Evolutionary conservation across 1,284 basidiomycete species (phyloP).

Genomic region (Sporisorium scitamineum): DNA sequence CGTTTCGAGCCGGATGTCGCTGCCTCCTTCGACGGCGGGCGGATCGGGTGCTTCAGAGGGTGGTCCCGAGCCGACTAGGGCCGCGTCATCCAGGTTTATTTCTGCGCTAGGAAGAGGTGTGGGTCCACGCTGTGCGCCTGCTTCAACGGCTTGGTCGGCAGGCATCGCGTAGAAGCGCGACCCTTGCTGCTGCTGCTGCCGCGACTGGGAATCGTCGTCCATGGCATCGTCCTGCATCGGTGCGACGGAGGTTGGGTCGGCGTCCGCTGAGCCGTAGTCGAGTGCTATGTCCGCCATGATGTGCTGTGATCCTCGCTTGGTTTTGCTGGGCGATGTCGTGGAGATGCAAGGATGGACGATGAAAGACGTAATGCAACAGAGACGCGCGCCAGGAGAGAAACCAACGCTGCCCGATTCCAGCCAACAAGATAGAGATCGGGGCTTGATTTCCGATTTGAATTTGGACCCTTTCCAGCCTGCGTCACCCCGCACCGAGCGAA

Average conservation of each 20-base stretch:
- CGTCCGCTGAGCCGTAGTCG: conserved; percentile 41
- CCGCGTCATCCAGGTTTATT: conserved; percentile 19
- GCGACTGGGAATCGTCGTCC: conserved; percentile 16
- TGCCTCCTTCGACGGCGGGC: conserved; percentile 49
- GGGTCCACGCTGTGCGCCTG: conserved; percentile 52
- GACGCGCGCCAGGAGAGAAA: too few species aligned
- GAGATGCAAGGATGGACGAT: background rate
- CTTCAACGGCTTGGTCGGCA: conserved; percentile 49
- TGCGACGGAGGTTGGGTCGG: background rate
- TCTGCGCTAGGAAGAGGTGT: conserved; percentile 22
- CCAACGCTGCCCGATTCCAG: too few species aligned
- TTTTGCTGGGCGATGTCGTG: background rate
- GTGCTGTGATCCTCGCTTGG: background rate
- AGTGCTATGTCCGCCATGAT: conserved; percentile 44
- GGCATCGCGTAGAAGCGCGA: conserved; percentile 55
- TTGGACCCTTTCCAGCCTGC: too few species aligned
- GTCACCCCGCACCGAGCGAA: too few species aligned
- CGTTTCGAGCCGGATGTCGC: conserved; percentile 56
- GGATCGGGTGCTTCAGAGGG: conserved; percentile 25
- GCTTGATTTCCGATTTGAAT: too few species aligned
- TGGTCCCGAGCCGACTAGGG: conserved; percentile 24
- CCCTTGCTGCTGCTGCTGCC: background rate
- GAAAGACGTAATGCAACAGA: background rate
- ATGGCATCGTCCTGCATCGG: conserved; percentile 40
- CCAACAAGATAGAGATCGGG: too few species aligned